Base-by-base conservation (phyloP, 73 alveolate species). In the Paramecium octaurelia region DNA sequence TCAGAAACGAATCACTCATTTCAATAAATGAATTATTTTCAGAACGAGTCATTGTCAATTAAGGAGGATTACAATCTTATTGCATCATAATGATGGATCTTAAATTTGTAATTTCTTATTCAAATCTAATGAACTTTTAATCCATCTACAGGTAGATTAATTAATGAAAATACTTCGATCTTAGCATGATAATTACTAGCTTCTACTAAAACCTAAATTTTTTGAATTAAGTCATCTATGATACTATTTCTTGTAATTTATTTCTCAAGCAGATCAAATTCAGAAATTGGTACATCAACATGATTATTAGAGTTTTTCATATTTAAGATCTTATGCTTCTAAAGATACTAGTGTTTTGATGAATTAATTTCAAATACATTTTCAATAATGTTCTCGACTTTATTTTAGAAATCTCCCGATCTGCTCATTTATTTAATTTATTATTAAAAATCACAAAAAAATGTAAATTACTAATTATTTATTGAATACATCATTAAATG, bases 1-100 rank as follows among this genome's bases (percentile, higher is more conserved):
- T 64, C 44, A 64, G 84, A 64, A 64, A 64, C 46, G 84, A 64
- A 64, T 64, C 84, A 64, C 46, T 64, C 84, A 64, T 64, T 64
- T 64, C 84, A 23, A 64, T 64, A 64, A 64, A 31, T 5, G 84
- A 64, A 64, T 64, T 64, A 64, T 64, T 64, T 64, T 64, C 84
- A 31, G 84, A 64, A 1, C 84, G 21, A 64, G 20, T 64, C 2
- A 54, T 54, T 18, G 23, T 11, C 31, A 64, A 64, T 64, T 64
- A 64, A 11, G 84, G 84, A 31, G 84, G 84, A 31, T 20, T 14
- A 12, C 27, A 64, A 31, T 64, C 84, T 12, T 64, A 64, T 31
- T 27, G 8, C 46, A 34, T 31, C 20, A 64, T 34, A 23, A 64
- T 64, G 2, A 34, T 31, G 8, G 18, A 64, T 64, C 84, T 64